Percentiles rank a stretch among this genome's conserved stretches.
Conservation (phyloP, 23 red algal species). For the Cyanidium caldarium region DNA sequence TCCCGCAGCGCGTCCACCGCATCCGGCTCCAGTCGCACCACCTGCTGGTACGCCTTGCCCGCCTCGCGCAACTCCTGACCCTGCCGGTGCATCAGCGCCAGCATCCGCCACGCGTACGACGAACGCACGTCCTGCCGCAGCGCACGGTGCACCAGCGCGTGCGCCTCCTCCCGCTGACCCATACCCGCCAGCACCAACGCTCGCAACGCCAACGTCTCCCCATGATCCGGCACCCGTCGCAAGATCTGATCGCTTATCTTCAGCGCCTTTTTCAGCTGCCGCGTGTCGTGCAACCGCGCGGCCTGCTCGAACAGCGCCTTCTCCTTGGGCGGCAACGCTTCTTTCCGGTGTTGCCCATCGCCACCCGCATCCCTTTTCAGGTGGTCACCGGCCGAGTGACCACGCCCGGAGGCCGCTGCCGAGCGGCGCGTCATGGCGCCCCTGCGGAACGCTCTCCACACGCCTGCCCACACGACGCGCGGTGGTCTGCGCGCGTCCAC, state of each 20-base stretch:
- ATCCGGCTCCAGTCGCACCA: conserved; percentile 56
- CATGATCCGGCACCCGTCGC: conserved; percentile 73
- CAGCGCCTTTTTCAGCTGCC: conserved; percentile 91
- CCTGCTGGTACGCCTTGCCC: conserved; percentile 74
- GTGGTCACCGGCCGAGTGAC: too few relatives aligned
- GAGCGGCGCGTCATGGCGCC: too few relatives aligned
- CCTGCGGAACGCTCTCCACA: too few relatives aligned
- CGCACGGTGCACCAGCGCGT: conserved; percentile 54
- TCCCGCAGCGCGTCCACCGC: conserved; percentile 85
- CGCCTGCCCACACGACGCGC: too few relatives aligned
- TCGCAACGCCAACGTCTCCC: conserved; percentile 95
- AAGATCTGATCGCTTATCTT: conserved; percentile 83
- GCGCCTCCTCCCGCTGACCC: conserved; percentile 66
- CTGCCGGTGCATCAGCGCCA: conserved; percentile 73
- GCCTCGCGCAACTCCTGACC: conserved; percentile 81
- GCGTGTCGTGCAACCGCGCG: conserved; percentile 72
- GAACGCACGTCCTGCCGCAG: conserved; percentile 56
- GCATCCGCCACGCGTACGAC: conserved; percentile 87
- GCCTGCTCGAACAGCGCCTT: conserved; percentile 58
- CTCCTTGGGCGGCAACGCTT: conserved; percentile 69
- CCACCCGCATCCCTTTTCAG: too few relatives aligned
- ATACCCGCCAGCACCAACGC: conserved; percentile 56
- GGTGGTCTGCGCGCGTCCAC: too few relatives aligned
- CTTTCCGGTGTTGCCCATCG: neutral
- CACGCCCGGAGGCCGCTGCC: too few relatives aligned